Percentiles rank a stretch among this genome's conserved stretches.
Conservation (phyloP, 495 filamentous ascomycete genomes). For the Hypoxylon trugodes region DNA sequence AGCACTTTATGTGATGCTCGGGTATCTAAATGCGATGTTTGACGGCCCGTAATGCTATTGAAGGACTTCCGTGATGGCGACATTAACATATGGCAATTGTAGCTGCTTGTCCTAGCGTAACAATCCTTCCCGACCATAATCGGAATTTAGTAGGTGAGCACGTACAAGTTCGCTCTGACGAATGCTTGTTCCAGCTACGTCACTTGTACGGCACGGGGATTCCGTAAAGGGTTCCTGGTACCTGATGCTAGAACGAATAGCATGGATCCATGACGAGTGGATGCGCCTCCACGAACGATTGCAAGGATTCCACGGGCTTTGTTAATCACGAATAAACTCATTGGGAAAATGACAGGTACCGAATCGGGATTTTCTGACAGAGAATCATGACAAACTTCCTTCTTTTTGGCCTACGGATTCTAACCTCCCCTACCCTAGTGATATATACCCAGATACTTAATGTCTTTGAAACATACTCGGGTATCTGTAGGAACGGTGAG, state of each 20-base stretch:
- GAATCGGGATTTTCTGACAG: slow-evolving; percentile 22
- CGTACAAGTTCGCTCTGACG: slow-evolving; percentile 31
- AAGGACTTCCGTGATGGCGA: slow-evolving; percentile 13
- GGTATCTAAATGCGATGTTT: slow-evolving; percentile 1
- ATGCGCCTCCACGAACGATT: slow-evolving; percentile 36
- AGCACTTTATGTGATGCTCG: slow-evolving; percentile 10
- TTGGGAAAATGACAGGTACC: slow-evolving; percentile 20
- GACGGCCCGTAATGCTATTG: slow-evolving; percentile 19
- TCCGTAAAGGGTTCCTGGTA: slow-evolving; percentile 27
- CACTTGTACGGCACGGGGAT: slow-evolving; percentile 36
- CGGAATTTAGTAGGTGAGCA: slow-evolving; percentile 11
- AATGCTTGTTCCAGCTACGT: slow-evolving; percentile 37
- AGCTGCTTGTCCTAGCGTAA: slow-evolving; percentile 4
- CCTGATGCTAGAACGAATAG: slow-evolving; percentile 26
- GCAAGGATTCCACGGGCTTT: slow-evolving; percentile 37
- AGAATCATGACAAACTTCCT: slow-evolving; percentile 4
- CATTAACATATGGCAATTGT: slow-evolving; percentile 1
- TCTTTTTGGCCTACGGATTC: background rate
- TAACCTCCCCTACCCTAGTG: background rate
- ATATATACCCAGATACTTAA: background rate
- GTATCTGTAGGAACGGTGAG: background rate
- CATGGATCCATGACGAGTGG: slow-evolving; percentile 32
- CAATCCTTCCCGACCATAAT: slow-evolving; percentile 16
- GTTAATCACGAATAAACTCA: slow-evolving; percentile 32
- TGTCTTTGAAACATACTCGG: slow-evolving; percentile 10